Percentiles rank a stretch among this genome's conserved stretches.
Evolutionary conservation across 768 basidiomycete species (phyloP).

Genomic region (Tremella fuciformis): DNA sequence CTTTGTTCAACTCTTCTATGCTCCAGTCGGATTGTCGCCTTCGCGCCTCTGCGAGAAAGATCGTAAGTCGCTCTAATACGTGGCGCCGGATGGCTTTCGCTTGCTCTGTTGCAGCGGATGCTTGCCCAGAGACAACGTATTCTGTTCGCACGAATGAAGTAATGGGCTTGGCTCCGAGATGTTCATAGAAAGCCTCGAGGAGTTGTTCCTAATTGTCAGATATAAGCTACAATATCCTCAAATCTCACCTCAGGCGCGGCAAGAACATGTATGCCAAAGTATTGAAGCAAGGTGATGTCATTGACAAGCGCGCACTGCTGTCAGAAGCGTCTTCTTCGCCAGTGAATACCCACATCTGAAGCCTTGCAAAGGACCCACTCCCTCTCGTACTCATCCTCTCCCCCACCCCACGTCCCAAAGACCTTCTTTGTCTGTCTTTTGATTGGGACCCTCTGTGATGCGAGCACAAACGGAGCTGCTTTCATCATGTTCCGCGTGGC

Average conservation of each 20-base stretch:
- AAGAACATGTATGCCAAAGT: conserved; percentile 73
- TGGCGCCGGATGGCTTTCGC: conserved; percentile 42
- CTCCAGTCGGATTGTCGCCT: conserved; percentile 44
- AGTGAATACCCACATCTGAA: conserved; percentile 50
- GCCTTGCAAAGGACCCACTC: conserved; percentile 69
- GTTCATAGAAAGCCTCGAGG: conserved; percentile 79
- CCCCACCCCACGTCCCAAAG: conserved; percentile 9
- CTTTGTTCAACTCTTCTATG: conserved; percentile 49
- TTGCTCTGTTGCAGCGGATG: conserved; percentile 20
- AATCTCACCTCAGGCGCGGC: conserved; percentile 47
- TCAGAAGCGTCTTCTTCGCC: neutral
- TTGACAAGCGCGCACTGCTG: conserved; percentile 74
- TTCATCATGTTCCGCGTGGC: conserved; percentile 66
- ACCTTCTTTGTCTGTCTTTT: conserved; percentile 30
- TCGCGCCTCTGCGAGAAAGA: conserved; percentile 84
- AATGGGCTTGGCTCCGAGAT: conserved; percentile 71
- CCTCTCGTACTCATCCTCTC: conserved; percentile 35
- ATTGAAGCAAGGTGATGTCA: conserved; percentile 73
- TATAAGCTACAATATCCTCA: conserved; percentile 3
- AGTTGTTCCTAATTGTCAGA: conserved; percentile 74
- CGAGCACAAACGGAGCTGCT: conserved; percentile 68
- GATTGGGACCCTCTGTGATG: conserved; percentile 62
- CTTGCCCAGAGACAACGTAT: conserved; percentile 56
- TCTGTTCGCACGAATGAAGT: conserved; percentile 74
- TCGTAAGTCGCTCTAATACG: conserved; percentile 71